These are phyloP conservation scores for Leccinum variicolor DNA, from an alignment of 768 basidiomycete species.

Conservation along the genomic window DNA sequence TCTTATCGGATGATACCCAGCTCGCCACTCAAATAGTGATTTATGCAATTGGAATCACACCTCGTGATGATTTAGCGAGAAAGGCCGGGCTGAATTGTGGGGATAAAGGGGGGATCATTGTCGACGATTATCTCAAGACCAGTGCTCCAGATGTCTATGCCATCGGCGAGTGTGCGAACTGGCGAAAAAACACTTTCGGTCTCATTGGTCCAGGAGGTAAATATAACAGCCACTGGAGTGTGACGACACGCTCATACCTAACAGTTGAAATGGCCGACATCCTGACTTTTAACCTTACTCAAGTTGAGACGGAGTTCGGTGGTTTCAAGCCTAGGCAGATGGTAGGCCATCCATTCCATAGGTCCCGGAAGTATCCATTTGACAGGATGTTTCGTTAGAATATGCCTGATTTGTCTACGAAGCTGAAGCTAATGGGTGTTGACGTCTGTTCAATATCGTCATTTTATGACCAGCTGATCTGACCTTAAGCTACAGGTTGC, in stretches of 20 bases:
- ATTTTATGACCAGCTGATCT: not conserved
- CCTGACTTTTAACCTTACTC: conserved; percentile 67
- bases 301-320: conserved; percentile 42
- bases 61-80: conserved; percentile 65
- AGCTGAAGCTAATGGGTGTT: conserved; percentile 57
- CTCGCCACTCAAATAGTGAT: conserved; percentile 55
- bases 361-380: not conserved
- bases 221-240: not conserved
- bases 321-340: conserved; percentile 42
- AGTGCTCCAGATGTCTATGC: conserved; percentile 61
- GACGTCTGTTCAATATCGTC: conserved; percentile 36
- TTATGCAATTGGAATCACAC: conserved; percentile 67
- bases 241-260: not conserved
- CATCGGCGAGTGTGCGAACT: conserved; percentile 74
- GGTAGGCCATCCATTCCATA: conserved; percentile 22
- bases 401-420: conserved; percentile 65
- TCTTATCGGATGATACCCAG: conserved; percentile 44
- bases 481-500: conserved; percentile 40
- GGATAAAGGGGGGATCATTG: conserved; percentile 52
- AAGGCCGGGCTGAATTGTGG: conserved; percentile 49
- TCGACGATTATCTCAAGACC: conserved; percentile 56
- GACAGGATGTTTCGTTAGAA: conserved; percentile 31
- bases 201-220: conserved; percentile 68
- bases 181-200: conserved; percentile 66
- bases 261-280: conserved; percentile 74